Base-by-base conservation (phyloP, 495 filamentous ascomycete species). In the Penicillium lagena region DNA sequence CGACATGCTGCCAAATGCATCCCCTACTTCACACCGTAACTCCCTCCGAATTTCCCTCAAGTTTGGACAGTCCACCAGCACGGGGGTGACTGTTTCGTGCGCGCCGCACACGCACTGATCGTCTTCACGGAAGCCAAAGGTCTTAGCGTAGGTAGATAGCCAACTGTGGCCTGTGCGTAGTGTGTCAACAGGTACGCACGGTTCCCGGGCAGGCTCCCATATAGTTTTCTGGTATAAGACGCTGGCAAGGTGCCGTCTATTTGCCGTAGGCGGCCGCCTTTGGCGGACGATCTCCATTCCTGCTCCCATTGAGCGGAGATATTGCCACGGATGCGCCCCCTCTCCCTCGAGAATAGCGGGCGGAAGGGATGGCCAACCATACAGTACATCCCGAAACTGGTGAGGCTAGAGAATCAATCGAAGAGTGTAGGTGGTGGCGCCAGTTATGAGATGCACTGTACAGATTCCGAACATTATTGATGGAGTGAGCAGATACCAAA, bases 141-240 rank as follows among this genome's bases (percentile, higher is more conserved):
- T 13, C 32, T 43, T 50, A 2, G 14, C 40, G 11, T 40, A 33
- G 5, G 40, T 42, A n/a, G 41, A 28, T 10, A 45, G 31, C 41
- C 47, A 50, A 11, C 13, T 45, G 42, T 45, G 47, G 6, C 47
- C 41, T 1, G 47, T 35, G 12, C 47, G 37, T 14, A 45, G 17
- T 50, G 47, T 2, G 12, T 45, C 3, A 45, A 28, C 12, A 50
- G 30, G 15, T 50, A 45, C 3, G 35, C 41, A 1, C 31, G 14
- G 17, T 41, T 50, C 11, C 47, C 27, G 27, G 27, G 41, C n/a
- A 50, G 27, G 3, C 29, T 12, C 7, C 31, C 37, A 35, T 50
- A 50, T 1, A 40, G 35, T 41, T 42, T 27, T 36, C 41, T 12
- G 1, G 42, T 45, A 12, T 42, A 37, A 7, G 0, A 27, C 12